Percentiles rank a stretch among this genome's conserved stretches.
These are phyloP conservation scores for Hemisphaericaspora subhashii DNA, from an alignment of 1,139 yeast genomes.

Conservation along the genomic window DNA sequence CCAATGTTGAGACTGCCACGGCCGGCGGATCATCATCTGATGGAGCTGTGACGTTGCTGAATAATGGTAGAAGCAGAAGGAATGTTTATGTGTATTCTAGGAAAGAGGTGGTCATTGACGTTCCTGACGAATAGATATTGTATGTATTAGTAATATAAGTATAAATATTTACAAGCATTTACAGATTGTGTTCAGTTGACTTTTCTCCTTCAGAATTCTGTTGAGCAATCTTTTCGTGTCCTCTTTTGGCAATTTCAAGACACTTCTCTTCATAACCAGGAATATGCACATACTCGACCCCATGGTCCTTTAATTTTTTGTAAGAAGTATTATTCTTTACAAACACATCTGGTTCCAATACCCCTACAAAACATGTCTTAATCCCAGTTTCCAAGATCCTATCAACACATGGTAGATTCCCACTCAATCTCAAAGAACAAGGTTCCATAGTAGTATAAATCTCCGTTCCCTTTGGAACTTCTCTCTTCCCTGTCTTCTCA, in stretches of 20 bases:
- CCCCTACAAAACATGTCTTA: conserved; percentile 85
- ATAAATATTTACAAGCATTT: conserved; percentile 18
- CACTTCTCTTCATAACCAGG: conserved; percentile 83
- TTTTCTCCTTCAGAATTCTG: conserved; percentile 56
- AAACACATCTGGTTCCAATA: conserved; percentile 86
- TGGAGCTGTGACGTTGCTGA: conserved; percentile 4
- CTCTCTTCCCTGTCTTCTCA: conserved; percentile 29
- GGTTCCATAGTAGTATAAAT: conserved; percentile 98
- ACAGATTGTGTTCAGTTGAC: not conserved
- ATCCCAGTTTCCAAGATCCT: conserved; percentile 63
- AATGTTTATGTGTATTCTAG: conserved; percentile 59
- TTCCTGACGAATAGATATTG: conserved; percentile 17
- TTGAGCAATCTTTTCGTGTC: conserved; percentile 63
- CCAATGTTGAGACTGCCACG: conserved; percentile 13
- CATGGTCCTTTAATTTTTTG: conserved; percentile 49
- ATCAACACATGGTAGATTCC: conserved; percentile 85
- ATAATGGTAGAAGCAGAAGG: conserved; percentile 26
- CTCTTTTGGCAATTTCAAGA: conserved; percentile 70
- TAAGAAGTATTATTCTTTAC: conserved; percentile 74
- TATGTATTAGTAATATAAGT: not conserved
- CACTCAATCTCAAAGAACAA: conserved; percentile 85
- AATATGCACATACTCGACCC: conserved; percentile 73
- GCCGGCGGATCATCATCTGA: conserved; percentile 4
- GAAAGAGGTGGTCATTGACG: conserved; percentile 51
- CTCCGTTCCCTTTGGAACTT: conserved; percentile 75